Evolutionary conservation across 83 land plant species (phyloP), one percentile per base, ranked within the genome.

Genomic region (Larix sibirica): DNA sequence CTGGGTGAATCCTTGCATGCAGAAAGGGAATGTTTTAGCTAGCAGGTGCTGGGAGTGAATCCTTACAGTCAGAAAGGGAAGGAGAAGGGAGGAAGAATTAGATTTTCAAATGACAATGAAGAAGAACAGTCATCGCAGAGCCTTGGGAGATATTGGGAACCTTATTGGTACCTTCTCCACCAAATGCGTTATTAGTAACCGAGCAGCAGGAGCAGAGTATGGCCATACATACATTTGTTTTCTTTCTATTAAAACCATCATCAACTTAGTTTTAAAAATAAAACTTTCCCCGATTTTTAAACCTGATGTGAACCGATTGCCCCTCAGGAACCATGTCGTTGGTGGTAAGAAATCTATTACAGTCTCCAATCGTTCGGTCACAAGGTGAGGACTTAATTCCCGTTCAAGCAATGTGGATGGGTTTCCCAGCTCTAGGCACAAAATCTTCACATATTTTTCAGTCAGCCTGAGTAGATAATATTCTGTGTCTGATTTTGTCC

Each of bases 61-160:
- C 3, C 58, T 13, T 12, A 16, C 14, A 33, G 36, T 33, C 3
- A 33, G 36, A 33, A 33, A 33, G 36, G 36, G 28, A 28, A 54
- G 58, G 12, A n/a, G 36, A 33, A 54, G 58, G 58, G 3, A 54
- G 58, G 14, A 54, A 54, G 14, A 54, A 0, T 1, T 12, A 54
- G 58, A 54, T 54, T 54, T 12, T 2, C 58, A 54, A 2, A 12
- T 13, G 58, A 54, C 58, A 54, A 54, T 54, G 58, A 54, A 54
- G 58, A 54, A 54, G 16, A 54, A 13, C 58, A 54, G 58, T 54
- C 31, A 78, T 20, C 20, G 80, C 20, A 78, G 64, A 60, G 80
- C 63, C 10, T 17, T 78, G 64, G 63, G 80, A 56, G 80, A 78
- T 33, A 78, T 78, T 58, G 80, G 80, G 42, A 78, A 78, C 33